Conservation (phyloP, 192 early-diverging fungal genomes). For the Gaertneriomyces sp. region DNA sequence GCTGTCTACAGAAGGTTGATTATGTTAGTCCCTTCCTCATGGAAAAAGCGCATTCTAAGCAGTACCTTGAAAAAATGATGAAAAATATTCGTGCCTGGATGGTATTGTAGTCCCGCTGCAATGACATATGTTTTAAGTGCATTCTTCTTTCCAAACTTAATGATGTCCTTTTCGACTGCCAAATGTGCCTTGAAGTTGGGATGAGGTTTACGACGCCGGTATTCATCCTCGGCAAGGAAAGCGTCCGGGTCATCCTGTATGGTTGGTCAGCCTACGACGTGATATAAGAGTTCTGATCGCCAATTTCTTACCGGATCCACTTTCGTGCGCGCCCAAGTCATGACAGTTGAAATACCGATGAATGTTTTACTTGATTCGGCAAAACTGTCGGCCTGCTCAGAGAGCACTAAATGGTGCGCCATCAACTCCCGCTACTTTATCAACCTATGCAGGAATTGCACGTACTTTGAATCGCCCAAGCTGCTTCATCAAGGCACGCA, state of each 20-base stretch:
- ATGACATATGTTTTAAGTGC: conserved; percentile 53
- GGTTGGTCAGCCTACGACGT: too few relatives aligned
- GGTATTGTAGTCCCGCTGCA: conserved; percentile 53
- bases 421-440: not conserved
- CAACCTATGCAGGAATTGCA: not conserved
- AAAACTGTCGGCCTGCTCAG: conserved; percentile 48
- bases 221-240: conserved; percentile 57
- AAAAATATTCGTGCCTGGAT: conserved; percentile 55
- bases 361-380: conserved; percentile 52
- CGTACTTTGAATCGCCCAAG: conserved; percentile 53
- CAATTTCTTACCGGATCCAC: conserved; percentile 41
- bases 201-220: conserved; percentile 53
- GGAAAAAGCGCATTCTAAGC: not conserved
- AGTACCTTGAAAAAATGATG: conserved; percentile 54
- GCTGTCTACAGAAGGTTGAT: conserved; percentile 35
- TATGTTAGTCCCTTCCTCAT: too few relatives aligned
- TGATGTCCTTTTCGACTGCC: conserved; percentile 51
- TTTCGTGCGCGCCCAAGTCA: conserved; percentile 63
- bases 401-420: conserved; percentile 33
- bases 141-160: conserved; percentile 55
- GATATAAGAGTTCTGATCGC: not conserved
- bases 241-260: conserved; percentile 53
- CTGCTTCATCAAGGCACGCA: conserved; percentile 52
- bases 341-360: conserved; percentile 54
- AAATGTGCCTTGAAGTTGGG: conserved; percentile 57